phyloP scores from a whole-genome alignment of 441 rosid species.

The Croton setiger region DNA sequence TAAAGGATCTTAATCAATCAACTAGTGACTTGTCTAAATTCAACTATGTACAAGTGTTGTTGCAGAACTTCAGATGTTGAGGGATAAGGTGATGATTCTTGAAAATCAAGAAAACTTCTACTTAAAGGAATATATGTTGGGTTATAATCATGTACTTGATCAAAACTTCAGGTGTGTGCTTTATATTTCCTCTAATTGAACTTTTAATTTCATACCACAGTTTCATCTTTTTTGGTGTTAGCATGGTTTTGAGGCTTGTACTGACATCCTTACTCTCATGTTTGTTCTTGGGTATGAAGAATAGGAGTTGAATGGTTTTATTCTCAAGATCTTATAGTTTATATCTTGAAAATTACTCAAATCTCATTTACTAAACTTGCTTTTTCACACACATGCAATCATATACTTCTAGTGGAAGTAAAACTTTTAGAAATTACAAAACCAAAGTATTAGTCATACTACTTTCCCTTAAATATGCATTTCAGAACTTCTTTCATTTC shows the following conservation, averaged over 20 bases:
- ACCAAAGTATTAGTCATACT: not conserved
- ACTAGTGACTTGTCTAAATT: not conserved
- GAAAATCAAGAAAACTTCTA: not conserved
- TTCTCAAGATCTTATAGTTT: slow-evolving; percentile 1
- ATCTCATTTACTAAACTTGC: not conserved
- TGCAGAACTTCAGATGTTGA: not conserved
- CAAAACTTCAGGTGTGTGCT: not conserved
- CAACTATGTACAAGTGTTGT: not conserved
- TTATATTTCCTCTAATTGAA: not conserved
- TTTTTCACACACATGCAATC: not conserved
- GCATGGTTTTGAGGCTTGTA: not conserved
- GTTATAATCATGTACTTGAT: not conserved
- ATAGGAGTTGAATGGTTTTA: not conserved
- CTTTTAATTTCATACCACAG: not conserved
- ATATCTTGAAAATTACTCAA: not conserved
- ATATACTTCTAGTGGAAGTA: not conserved
- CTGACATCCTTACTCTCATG: not conserved
- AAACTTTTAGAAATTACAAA: not conserved
- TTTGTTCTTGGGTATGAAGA: too few relatives aligned
- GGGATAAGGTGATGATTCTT: not conserved
- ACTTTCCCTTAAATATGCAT: not conserved
- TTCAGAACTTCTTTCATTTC: not conserved
- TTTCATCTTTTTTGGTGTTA: not conserved
- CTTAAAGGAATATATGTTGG: not conserved
- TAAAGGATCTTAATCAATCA: slow-evolving; percentile 10